A percentile compares a stretch with the other conserved stretches of the same genome.
These are phyloP conservation scores for Aristolochia fimbriata DNA, from an alignment of 164 flowering plant species.

Conservation along the genomic window DNA sequence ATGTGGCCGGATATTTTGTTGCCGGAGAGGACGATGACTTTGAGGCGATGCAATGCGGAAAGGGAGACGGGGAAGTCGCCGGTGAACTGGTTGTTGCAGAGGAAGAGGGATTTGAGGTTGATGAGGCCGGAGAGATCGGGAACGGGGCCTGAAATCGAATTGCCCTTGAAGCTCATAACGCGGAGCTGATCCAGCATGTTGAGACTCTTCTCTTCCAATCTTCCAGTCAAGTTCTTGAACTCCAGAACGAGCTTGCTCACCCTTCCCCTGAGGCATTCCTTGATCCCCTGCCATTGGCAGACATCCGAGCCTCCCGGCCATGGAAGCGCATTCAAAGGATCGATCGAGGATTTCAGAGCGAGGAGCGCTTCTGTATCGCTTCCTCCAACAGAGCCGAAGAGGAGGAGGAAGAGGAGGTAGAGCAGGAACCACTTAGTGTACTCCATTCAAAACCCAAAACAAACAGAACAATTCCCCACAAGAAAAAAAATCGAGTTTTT, in stretches of 20 bases:
- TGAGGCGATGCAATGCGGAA: constrained; percentile 52
- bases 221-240: constrained; percentile 40
- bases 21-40: constrained; percentile 41
- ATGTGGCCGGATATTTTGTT: constrained; percentile 65
- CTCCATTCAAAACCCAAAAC: constrained; percentile 1
- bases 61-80: constrained; percentile 65
- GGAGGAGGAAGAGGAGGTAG: constrained; percentile 4
- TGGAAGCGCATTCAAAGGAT: constrained; percentile 33
- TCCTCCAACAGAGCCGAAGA: constrained; percentile 18
- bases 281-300: constrained; percentile 68
- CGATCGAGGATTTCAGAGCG: constrained; percentile 31
- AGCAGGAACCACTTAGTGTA: constrained; percentile 4
- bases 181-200: constrained; percentile 68
- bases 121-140: constrained; percentile 54
- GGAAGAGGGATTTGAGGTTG: constrained; percentile 68
- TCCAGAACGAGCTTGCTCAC: constrained; percentile 75
- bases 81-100: constrained; percentile 53
- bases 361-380: constrained; percentile 42
- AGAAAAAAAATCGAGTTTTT: background rate
- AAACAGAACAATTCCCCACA: background rate
- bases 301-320: constrained; percentile 26
- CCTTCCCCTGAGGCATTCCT: constrained; percentile 55
- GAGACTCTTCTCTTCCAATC: constrained; percentile 30
- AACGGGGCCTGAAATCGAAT: constrained; percentile 57
- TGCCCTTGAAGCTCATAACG: constrained; percentile 69